Base-by-base conservation (phyloP, 352 stramenopile genomes). In the Pythium catenulatum region DNA sequence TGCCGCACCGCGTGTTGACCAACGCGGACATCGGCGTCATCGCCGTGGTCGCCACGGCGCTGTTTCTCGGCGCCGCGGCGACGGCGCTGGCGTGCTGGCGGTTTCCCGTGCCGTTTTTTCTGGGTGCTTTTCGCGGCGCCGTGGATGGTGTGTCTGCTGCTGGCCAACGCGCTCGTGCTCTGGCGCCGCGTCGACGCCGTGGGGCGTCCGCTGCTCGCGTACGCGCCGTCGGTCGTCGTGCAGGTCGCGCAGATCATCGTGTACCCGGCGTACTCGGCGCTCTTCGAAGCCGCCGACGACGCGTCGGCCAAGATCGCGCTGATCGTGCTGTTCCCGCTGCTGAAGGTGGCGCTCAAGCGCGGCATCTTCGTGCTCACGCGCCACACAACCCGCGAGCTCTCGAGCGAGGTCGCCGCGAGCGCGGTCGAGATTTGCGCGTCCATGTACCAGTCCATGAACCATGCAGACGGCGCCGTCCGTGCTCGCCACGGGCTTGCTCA, bases 391-490 rank as follows among this genome's bases (percentile, higher is more conserved):
- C 25, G 37, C 63, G 25, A 50, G 23, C 25, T 27, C 25, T 21
- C 63, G 11, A 36, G 23, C 37, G 39, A 39, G 37, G 39, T 73
- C 37, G n/a, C 36, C 19, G 63, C 36, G 8, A 70, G 59, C 36
- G 39, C 32, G 9, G n/a, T 73, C 25, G 63, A 73, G 63, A 54
- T 73, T 27, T 73, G 63, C 23, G 32, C 63, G 63, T 73, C 63
- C 37, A 73, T 59, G 43, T 61, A 19, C 59, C n/a, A n/a, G n/a
- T n/a, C n/a, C n/a, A n/a, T n/a, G n/a, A n/a, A n/a, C n/a, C n/a
- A n/a, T n/a, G n/a, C 66, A 81, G 21, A 39, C 54, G 3, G 79
- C 79, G 34, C 68, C 80, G 34, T 76, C 66, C 2, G 81, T 86
- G 15, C 69, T 86, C 1, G 52, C 81, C 25, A 56, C 74, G 30